These are phyloP conservation scores for Phytophthora macrochlamydospora DNA, from an alignment of 352 stramenopile species.

Conservation along the genomic window DNA sequence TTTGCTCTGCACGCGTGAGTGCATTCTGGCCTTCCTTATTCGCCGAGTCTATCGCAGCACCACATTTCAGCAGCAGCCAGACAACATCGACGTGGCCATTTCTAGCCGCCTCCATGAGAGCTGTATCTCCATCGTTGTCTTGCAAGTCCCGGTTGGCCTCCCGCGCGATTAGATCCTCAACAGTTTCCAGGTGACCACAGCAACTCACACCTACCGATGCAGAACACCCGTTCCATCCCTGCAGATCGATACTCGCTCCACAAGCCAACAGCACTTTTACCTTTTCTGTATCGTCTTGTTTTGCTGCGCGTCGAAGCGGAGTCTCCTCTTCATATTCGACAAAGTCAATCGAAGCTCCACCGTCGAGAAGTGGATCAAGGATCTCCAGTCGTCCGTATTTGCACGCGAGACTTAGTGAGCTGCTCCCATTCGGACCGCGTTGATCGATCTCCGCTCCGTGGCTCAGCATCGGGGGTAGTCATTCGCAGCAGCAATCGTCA, in stretches of 20 bases:
- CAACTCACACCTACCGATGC: neutral
- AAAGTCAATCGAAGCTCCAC: neutral
- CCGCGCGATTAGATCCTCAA: neutral
- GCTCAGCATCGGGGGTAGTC: too few species aligned
- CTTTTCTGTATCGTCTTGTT: neutral
- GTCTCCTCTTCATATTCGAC: neutral
- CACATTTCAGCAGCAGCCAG: neutral
- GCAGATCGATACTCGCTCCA: neutral
- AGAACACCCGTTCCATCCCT: neutral
- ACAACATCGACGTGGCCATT: slow-evolving; percentile 1
- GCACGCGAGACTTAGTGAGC: too few species aligned
- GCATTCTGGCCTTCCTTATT: neutral
- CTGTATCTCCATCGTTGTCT: neutral
- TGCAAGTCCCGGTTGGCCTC: neutral
- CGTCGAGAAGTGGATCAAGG: too few species aligned
- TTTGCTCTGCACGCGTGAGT: slow-evolving; percentile 4
- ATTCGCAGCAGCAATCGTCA: too few species aligned
- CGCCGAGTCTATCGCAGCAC: slow-evolving; percentile 4
- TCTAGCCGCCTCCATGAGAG: neutral
- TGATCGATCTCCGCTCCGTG: too few species aligned
- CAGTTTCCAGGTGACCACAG: neutral
- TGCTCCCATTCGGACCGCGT: too few species aligned
- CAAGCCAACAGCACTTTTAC: neutral
- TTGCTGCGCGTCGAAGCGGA: neutral
- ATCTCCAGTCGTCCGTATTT: too few species aligned